Base-by-base conservation (phyloP, 1,139 yeast genomes). In the Candida sp. region DNA sequence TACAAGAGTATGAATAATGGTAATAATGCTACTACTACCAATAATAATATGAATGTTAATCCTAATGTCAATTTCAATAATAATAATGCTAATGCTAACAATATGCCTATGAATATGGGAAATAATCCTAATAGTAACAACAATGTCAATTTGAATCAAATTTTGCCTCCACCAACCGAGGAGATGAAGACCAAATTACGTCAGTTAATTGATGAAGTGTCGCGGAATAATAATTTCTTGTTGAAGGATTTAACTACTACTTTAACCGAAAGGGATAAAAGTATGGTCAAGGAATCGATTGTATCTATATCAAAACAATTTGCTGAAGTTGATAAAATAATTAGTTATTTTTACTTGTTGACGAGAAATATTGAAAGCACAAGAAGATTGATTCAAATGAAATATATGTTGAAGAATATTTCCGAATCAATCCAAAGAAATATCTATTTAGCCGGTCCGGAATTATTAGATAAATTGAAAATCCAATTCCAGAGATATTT, bases 301-400 rank as follows among this genome's bases (percentile, higher is more conserved):
- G 76, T 73, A 43, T 68, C 73, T 41, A 77, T 84, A 42, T 76
- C 82, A 32, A 88, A 82, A 49, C 77, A 84, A 50, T 82, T 81
- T 60, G 73, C 82, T 38, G 77, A 83, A 51, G 86, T 86, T 21
- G 95, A 88, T 57, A 83, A 83, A 49, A 73, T 88, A 40, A 81
- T 87, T 40, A 89, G 95, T 37, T 82, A 87, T 57, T 87, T 87
- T 54, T 88, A 78, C 57, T 77, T 84, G 47, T 71, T 88, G 45
- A 84, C 95, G 1, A 79, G 84, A 53, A 87, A 85, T 58, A 77
- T 75, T 38, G 88, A 82, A 44, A 91, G 88, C 5, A 85, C 96
- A 1, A 81, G 81, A 55, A 77, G 87, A 49, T 75, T 89, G 49
- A 73, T 89, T 47, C 93, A 87, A 59, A 81, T 87, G 75, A 84